Conservation (phyloP, 1,284 basidiomycete species). For the Thecaphora frezii region DNA sequence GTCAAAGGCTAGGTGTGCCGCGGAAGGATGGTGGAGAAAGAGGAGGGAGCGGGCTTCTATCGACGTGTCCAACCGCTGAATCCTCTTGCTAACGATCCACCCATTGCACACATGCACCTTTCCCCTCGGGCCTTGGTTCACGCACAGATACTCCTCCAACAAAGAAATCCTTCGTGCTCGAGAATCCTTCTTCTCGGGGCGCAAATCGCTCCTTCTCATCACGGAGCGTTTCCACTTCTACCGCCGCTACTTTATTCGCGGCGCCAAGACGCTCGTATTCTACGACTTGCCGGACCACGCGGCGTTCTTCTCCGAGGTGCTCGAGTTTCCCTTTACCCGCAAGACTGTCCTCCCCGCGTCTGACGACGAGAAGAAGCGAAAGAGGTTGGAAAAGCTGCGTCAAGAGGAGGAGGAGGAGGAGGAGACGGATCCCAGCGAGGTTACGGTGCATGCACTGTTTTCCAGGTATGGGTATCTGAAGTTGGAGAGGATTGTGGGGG, state of each 20-base stretch:
- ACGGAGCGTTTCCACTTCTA: conserved; percentile 99
- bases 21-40: too few species aligned
- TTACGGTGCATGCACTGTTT: conserved; percentile 69
- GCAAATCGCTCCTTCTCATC: conserved; percentile 81
- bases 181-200: conserved; percentile 86
- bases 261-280: conserved; percentile 87
- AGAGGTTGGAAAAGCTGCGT: background rate
- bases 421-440: conserved; percentile 71
- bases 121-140: conserved; percentile 1
- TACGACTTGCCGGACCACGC: conserved; percentile 88
- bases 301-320: conserved; percentile 84
- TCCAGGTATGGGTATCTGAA: conserved; percentile 84
- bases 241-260: conserved; percentile 71
- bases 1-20: background rate
- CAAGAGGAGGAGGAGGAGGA: conserved; percentile 19
- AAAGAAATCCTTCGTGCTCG: conserved; percentile 90
- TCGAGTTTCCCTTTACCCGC: conserved; percentile 78
- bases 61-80: too few species aligned
- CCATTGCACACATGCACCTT: too few species aligned
- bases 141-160: conserved; percentile 79
- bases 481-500: conserved; percentile 75
- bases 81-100: too few species aligned
- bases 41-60: too few species aligned
- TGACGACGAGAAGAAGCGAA: conserved; percentile 3
- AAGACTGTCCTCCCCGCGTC: conserved; percentile 16